Evolutionary conservation across 345 rosid species (phyloP).

Genomic region (Odontarrhena argentea): DNA sequence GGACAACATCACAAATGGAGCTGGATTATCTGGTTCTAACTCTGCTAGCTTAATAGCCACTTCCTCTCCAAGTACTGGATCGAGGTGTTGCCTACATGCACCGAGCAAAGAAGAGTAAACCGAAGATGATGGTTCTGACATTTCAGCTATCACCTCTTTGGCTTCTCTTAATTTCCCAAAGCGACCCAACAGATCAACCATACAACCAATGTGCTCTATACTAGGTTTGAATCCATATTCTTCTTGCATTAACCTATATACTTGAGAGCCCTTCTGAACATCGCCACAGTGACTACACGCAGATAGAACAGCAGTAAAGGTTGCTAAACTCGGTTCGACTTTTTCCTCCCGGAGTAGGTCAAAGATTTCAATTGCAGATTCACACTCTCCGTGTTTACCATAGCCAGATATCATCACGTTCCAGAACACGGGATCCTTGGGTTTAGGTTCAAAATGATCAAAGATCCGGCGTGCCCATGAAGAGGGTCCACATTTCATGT

Average conservation of each 20-base stretch:
- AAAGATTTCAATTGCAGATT: constrained; percentile 53
- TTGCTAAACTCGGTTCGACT: constrained; percentile 56
- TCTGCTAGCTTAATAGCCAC: constrained; percentile 53
- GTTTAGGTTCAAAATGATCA: constrained; percentile 49
- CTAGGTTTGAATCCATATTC: constrained; percentile 48
- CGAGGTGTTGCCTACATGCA: constrained; percentile 52
- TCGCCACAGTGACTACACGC: constrained; percentile 61
- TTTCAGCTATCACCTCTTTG: constrained; percentile 45
- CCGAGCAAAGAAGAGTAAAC: constrained; percentile 62
- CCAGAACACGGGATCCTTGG: constrained; percentile 69
- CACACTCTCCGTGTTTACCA: constrained; percentile 64
- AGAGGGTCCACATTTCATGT: constrained; percentile 63
- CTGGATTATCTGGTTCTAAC: constrained; percentile 56
- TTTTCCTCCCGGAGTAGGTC: constrained; percentile 48
- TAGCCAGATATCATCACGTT: constrained; percentile 77
- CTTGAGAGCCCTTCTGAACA: constrained; percentile 49
- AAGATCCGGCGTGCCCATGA: constrained; percentile 49
- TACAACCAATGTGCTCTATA: constrained; percentile 55
- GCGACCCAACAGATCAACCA: constrained; percentile 63
- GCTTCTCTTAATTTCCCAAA: constrained; percentile 63
- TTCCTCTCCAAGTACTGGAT: constrained; percentile 57
- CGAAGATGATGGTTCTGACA: constrained; percentile 52
- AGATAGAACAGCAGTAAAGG: constrained; percentile 53
- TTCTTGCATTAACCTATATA: constrained; percentile 49
- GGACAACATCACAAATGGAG: constrained; percentile 61